A percentile compares a stretch with the other conserved stretches of the same genome.
Evolutionary conservation across 306 rosid genomes (phyloP).

Genomic region (Morella rubra): DNA sequence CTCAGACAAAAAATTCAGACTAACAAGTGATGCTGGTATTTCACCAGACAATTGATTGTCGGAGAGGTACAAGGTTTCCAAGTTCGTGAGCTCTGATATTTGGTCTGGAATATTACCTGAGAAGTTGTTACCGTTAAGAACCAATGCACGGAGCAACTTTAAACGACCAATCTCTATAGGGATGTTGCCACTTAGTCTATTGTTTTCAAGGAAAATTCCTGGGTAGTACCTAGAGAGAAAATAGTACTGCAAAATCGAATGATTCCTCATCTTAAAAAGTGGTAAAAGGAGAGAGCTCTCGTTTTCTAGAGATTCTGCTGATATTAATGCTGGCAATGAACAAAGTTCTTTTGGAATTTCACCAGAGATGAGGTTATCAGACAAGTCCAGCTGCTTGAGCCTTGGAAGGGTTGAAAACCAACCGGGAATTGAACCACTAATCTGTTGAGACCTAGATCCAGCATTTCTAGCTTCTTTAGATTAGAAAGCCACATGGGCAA

Average conservation of each 20-base stretch:
- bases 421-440: background rate
- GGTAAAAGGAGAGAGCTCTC: background rate
- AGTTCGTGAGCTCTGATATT: background rate
- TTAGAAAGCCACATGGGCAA: constrained; percentile 4
- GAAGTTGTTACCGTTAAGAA: background rate
- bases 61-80: no score
- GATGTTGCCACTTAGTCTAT: no score
- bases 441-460: background rate
- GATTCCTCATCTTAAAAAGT: background rate
- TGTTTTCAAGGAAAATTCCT: no score
- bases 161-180: no score
- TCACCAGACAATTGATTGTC: background rate
- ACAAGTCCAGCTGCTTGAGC: background rate
- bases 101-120: background rate
- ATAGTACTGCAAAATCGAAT: no score
- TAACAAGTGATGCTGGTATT: background rate
- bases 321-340: background rate
- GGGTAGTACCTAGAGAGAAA: no score
- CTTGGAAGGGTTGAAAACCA: constrained; percentile 14
- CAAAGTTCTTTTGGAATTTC: constrained; percentile 7
- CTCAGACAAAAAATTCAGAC: background rate
- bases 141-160: no score
- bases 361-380: background rate
- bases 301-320: no score
- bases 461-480: background rate